These are phyloP conservation scores for Daphne laureola DNA, from an alignment of 441 rosid genomes.

Conservation along the genomic window DNA sequence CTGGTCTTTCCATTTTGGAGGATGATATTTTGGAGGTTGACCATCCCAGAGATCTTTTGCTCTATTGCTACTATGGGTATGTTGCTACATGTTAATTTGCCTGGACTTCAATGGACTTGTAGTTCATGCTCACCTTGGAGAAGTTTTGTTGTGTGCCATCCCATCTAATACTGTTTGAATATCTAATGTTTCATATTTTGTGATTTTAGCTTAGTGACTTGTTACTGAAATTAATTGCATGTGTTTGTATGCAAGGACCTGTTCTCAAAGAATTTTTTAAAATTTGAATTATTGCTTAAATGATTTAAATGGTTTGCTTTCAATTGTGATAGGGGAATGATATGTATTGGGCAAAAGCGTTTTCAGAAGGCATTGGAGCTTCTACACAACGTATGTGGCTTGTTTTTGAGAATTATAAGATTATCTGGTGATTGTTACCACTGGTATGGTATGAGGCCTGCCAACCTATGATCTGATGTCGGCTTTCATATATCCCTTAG, in stretches of 20 bases:
- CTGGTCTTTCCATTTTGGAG: slow-evolving; percentile 68
- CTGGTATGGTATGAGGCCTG: slow-evolving; percentile 4
- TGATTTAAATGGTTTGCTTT: slow-evolving; percentile 17
- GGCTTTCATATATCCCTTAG: slow-evolving; percentile 27
- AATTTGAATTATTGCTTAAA: background rate
- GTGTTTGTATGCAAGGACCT: too few species aligned
- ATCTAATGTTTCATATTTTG: background rate
- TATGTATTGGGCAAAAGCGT: slow-evolving; percentile 75
- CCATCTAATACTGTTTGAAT: background rate
- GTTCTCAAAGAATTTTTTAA: too few species aligned
- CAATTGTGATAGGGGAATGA: slow-evolving; percentile 72
- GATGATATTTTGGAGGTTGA: slow-evolving; percentile 86
- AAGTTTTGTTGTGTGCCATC: too few species aligned
- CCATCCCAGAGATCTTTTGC: slow-evolving; percentile 83
- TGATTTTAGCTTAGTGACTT: background rate
- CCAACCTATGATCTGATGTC: slow-evolving; percentile 4
- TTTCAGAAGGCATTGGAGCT: slow-evolving; percentile 93
- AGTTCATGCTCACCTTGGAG: background rate
- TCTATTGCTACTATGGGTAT: slow-evolving; percentile 90
- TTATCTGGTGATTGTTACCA: slow-evolving; percentile 10
- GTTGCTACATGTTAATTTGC: slow-evolving; percentile 21
- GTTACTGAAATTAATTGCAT: too few species aligned
- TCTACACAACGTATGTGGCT: slow-evolving; percentile 57
- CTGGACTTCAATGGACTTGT: background rate
- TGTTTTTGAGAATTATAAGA: slow-evolving; percentile 8